A percentile compares a stretch with the other conserved stretches of the same genome.
Conservation (phyloP, 257 asterid genomes). For the Orobanche coerulescens region DNA sequence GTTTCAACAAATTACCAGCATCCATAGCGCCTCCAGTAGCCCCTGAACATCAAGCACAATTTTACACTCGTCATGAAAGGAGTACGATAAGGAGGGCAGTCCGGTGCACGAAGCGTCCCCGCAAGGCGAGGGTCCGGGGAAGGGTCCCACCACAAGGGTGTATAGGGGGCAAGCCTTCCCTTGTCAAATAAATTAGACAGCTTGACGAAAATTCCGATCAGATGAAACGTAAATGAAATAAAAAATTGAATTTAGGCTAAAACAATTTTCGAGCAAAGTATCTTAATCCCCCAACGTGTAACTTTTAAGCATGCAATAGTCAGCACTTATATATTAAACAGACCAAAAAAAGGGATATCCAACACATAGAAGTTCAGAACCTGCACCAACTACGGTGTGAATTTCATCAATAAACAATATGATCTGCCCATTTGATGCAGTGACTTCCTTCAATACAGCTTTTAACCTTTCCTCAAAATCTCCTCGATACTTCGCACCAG, state of each 20-base stretch:
- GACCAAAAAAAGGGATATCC: neutral
- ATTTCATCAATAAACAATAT: conserved; percentile 85
- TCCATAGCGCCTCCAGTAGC: conserved; percentile 85
- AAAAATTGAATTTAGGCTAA: neutral
- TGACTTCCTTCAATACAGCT: conserved; percentile 83
- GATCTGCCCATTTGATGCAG: conserved; percentile 78
- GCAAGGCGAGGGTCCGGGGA: too few species aligned
- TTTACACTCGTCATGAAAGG: conserved; percentile 11
- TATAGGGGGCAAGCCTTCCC: too few species aligned
- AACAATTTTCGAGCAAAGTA: conserved; percentile 3
- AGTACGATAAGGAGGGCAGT: neutral
- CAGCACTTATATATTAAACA: neutral
- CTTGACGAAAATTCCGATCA: too few species aligned
- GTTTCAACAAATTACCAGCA: conserved; percentile 86
- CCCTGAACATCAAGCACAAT: conserved; percentile 34
- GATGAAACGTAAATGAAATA: too few species aligned
- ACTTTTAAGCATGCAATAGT: neutral
- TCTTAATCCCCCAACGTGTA: neutral
- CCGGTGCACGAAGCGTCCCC: too few species aligned
- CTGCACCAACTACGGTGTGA: conserved; percentile 96
- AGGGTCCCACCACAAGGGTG: too few species aligned
- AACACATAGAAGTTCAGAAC: conserved; percentile 24
- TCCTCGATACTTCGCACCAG: conserved; percentile 88
- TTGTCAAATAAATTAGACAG: too few species aligned
- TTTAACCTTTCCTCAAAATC: conserved; percentile 90